Conservation (phyloP, 2,329 filamentous ascomycete species). For the Trichoderma brevicompactum region DNA sequence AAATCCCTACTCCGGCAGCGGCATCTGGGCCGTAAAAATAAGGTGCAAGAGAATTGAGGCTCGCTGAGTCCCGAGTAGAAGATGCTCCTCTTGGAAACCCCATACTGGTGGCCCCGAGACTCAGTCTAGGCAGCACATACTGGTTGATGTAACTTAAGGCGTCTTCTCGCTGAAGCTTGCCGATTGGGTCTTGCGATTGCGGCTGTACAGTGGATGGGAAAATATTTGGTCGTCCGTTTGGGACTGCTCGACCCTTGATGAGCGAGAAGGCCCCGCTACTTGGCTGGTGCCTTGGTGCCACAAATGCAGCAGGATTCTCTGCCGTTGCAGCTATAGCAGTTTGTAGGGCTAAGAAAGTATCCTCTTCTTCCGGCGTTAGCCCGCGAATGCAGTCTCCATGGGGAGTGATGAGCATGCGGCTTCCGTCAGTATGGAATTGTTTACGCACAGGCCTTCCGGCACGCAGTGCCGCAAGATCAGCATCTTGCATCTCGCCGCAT, state of each 20-base stretch:
- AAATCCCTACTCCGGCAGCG: conserved; percentile 51
- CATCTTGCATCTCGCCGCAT: conserved; percentile 47
- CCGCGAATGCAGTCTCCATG: conserved; percentile 78
- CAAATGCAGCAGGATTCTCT: conserved; percentile 59
- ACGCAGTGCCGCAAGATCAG: conserved; percentile 60
- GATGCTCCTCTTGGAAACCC: conserved; percentile 46
- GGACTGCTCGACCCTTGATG: conserved; percentile 67
- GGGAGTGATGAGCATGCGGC: conserved; percentile 73
- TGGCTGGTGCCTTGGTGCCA: conserved; percentile 59
- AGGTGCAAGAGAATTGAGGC: conserved; percentile 59
- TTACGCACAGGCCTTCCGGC: conserved; percentile 64
- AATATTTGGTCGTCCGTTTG: conserved; percentile 65
- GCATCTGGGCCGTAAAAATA: conserved; percentile 59
- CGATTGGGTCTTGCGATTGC: conserved; percentile 60
- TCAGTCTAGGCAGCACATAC: conserved; percentile 65
- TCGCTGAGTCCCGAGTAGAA: conserved; percentile 51
- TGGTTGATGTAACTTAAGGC: conserved; percentile 72
- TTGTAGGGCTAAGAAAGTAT: conserved; percentile 72
- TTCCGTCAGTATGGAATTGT: conserved; percentile 60
- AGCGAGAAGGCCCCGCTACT: conserved; percentile 62
- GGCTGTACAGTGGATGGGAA: conserved; percentile 57
- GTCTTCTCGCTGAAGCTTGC: conserved; percentile 69
- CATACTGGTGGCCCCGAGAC: conserved; percentile 55
- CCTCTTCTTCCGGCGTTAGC: conserved; percentile 69
- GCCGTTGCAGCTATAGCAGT: conserved; percentile 56